Base-by-base conservation (phyloP, 371 early-diverging fungal species). In the Zopfochytrium polystomum region DNA sequence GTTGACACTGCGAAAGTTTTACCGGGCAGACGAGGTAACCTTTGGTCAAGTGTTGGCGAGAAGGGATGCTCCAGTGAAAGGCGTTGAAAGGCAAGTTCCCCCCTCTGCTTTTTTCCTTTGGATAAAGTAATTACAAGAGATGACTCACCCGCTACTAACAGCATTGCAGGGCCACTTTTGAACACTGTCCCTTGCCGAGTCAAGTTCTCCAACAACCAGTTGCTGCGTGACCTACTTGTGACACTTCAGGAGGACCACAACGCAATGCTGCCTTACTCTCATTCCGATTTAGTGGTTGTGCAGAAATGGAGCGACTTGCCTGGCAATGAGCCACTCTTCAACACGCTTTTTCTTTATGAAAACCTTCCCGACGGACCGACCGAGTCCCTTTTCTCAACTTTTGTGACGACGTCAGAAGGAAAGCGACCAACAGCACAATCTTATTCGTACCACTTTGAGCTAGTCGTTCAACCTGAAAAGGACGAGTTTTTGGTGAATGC, bases 11-110 rank as follows among this genome's bases (percentile, higher is more conserved):
- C 27, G 48, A 18, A 20, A 20, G 22, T 65, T 50, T 53, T 7
- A 52, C 13, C 30, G 47, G n/a, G 3, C 46, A 25, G 34, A 70
- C 26, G 66, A 65, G 45, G 65, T 73, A 27, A 18, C 62, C 2
- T 73, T 73, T 54, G 73, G 55, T 2, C 18, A 31, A 34, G 55
- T 67, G n/a, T 9, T 52, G 23, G 58, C 70, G 9, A 67, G 70
- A 23, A 48, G 70, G 20, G 49, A 59, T 32, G 55, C 57, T n/a
- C 49, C 55, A 1, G 53, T 72, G 18, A 30, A 32, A 7, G 65
- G 46, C 52, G 58, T 63, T 29, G 64, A 62, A 9, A 32, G 31
- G 55, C 46, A 46, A 0, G 34, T n/a, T 2, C 45, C 15, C 25
- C 18, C 27, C 50, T n/a, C n/a, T n/a, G n/a, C n/a, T n/a, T n/a